A percentile compares a stretch with the other conserved stretches of the same genome.
Conservation (phyloP, 1,284 basidiomycete species). For the Microbotryomycetes sp. region DNA sequence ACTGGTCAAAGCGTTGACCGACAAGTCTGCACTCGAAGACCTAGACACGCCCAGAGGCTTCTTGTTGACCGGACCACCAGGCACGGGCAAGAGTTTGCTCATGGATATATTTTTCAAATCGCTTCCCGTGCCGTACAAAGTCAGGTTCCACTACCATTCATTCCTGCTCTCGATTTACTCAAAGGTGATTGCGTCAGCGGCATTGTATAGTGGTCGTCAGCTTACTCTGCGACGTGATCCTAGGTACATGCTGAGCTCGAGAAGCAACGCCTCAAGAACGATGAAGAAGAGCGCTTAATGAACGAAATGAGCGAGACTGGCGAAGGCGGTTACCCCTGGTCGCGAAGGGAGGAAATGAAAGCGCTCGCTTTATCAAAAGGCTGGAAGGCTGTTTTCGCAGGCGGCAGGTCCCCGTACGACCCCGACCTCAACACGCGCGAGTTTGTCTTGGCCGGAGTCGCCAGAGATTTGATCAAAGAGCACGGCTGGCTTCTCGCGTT, state of each 20-base stretch:
- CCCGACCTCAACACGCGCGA: constrained; percentile 45
- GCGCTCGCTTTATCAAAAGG: constrained; percentile 34
- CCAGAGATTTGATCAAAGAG: constrained; percentile 50
- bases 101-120: constrained; percentile 59
- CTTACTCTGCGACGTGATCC: constrained; percentile 34
- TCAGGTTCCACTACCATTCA: constrained; percentile 59
- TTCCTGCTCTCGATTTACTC: constrained; percentile 62
- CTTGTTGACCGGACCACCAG: constrained; percentile 49
- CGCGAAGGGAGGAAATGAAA: constrained; percentile 34
- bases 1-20: constrained; percentile 51
- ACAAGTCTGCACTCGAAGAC: constrained; percentile 54
- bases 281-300: constrained; percentile 38
- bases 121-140: constrained; percentile 55
- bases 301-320: constrained; percentile 26
- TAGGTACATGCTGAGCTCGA: constrained; percentile 32
- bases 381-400: constrained; percentile 43
- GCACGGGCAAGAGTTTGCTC: constrained; percentile 54
- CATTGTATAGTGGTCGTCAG: neutral
- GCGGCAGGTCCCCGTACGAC: constrained; percentile 43
- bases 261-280: constrained; percentile 41
- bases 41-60: constrained; percentile 53
- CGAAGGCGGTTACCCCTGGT: constrained; percentile 34
- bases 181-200: constrained; percentile 40
- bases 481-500: constrained; percentile 56
- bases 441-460: constrained; percentile 39